Evolutionary conservation across 2,329 filamentous ascomycete species (phyloP).

Genomic region (Thielaviopsis punctulata): DNA sequence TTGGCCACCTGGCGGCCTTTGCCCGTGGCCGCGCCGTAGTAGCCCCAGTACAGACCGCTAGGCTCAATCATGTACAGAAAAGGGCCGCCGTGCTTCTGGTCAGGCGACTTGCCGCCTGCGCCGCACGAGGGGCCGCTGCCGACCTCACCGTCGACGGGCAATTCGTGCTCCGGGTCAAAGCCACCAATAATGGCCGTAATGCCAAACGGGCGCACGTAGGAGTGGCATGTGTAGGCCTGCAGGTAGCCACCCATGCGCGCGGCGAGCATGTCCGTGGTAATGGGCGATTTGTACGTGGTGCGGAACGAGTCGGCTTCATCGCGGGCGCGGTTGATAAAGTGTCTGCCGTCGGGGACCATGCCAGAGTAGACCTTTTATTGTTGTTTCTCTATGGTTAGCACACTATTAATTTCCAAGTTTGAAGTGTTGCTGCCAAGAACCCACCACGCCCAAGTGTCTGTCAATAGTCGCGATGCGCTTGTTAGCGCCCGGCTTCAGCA

Average conservation of each 20-base stretch:
- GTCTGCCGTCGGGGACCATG: conserved; percentile 83
- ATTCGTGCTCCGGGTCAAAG: conserved; percentile 76
- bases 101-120: conserved; percentile 62
- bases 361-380: conserved; percentile 72
- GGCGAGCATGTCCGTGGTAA: conserved; percentile 73
- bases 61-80: conserved; percentile 99
- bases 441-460: conserved; percentile 80
- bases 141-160: conserved; percentile 78
- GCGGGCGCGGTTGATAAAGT: conserved; percentile 86
- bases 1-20: conserved; percentile 95
- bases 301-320: conserved; percentile 89
- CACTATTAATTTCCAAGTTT: background rate
- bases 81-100: conserved; percentile 69
- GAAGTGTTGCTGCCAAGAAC: conserved; percentile 23
- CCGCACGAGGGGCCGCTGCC: conserved; percentile 63
- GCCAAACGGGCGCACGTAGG: conserved; percentile 88
- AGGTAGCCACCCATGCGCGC: conserved; percentile 90
- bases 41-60: conserved; percentile 93
- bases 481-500: conserved; percentile 87
- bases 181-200: conserved; percentile 89
- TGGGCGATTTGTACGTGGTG: conserved; percentile 84
- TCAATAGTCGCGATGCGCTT: conserved; percentile 94
- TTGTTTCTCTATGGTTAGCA: background rate
- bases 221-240: conserved; percentile 95
- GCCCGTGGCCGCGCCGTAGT: conserved; percentile 93